Conservation (phyloP, 2,329 filamentous ascomycete species). For the Aspergillus sp. region DNA sequence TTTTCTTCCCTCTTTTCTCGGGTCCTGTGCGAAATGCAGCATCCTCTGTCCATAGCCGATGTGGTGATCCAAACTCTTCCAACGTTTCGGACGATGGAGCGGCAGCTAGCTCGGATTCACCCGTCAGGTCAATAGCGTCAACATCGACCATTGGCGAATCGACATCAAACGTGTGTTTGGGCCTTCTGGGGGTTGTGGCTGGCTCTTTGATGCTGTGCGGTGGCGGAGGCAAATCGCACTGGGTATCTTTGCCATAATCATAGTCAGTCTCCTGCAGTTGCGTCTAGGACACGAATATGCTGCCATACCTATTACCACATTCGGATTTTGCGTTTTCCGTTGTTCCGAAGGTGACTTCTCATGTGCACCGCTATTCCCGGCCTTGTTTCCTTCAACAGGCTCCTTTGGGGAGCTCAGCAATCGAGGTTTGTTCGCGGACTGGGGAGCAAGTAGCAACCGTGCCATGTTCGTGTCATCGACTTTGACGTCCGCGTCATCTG, state of each 20-base stretch:
- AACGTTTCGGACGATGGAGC: conserved; percentile 30
- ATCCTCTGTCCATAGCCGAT: conserved; percentile 38
- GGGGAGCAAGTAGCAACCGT: conserved; percentile 35
- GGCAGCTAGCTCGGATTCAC: conserved; percentile 26
- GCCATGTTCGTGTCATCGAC: conserved; percentile 34
- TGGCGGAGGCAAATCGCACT: conserved; percentile 12
- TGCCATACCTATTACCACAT: conserved; percentile 19
- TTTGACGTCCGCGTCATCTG: conserved; percentile 19
- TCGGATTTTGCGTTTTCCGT: conserved; percentile 3
- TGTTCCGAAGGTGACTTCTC: conserved; percentile 6
- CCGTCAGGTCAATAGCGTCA: conserved; percentile 40
- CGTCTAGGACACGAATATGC: neutral
- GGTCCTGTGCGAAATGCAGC: conserved; percentile 31
- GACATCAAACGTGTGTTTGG: conserved; percentile 10
- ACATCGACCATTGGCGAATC: conserved; percentile 22
- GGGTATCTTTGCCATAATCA: conserved; percentile 6
- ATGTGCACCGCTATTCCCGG: conserved; percentile 10
- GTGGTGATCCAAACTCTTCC: conserved; percentile 35
- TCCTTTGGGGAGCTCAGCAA: conserved; percentile 28
- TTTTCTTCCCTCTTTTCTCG: conserved; percentile 38
- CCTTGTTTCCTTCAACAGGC: conserved; percentile 13
- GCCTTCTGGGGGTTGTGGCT: conserved; percentile 15
- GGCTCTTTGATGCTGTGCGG: conserved; percentile 8
- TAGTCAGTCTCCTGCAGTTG: conserved; percentile 4
- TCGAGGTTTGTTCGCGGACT: conserved; percentile 33